Conservation (phyloP, 495 filamentous ascomycete species). For the Tuber microsphaerosporum region DNA sequence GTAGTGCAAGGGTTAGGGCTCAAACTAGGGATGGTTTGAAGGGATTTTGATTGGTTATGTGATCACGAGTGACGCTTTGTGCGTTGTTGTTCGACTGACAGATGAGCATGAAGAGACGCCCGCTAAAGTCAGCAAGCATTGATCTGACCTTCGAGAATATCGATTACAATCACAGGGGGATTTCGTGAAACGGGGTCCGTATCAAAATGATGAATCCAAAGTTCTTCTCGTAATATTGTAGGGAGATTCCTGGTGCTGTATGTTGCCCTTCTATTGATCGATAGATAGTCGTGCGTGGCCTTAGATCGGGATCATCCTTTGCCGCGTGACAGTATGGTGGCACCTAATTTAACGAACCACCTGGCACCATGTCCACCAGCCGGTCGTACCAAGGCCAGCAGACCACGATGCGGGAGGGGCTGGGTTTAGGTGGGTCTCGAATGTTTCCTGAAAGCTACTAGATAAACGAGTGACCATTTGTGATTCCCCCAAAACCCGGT, state of each 20-base stretch:
- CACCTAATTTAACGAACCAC: neutral
- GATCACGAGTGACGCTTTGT: neutral
- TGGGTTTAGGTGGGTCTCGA: neutral
- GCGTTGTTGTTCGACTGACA: neutral
- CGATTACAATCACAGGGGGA: neutral
- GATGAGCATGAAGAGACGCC: neutral
- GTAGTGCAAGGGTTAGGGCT: neutral
- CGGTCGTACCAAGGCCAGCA: neutral
- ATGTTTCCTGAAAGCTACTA: neutral
- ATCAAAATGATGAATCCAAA: neutral
- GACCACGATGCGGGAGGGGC: neutral
- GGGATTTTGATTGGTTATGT: neutral
- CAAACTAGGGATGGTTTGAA: neutral
- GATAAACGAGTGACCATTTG: neutral
- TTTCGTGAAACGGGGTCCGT: neutral
- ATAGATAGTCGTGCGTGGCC: neutral
- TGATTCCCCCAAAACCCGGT: neutral
- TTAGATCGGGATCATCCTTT: neutral
- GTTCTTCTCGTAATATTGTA: neutral
- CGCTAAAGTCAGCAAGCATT: neutral
- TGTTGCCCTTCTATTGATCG: neutral
- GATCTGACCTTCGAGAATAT: neutral
- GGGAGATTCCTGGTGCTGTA: neutral
- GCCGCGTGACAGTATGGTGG: neutral
- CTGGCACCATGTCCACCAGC: neutral